Conservation (phyloP, 139 green algal species). For the Ettlia oleoabundans region DNA sequence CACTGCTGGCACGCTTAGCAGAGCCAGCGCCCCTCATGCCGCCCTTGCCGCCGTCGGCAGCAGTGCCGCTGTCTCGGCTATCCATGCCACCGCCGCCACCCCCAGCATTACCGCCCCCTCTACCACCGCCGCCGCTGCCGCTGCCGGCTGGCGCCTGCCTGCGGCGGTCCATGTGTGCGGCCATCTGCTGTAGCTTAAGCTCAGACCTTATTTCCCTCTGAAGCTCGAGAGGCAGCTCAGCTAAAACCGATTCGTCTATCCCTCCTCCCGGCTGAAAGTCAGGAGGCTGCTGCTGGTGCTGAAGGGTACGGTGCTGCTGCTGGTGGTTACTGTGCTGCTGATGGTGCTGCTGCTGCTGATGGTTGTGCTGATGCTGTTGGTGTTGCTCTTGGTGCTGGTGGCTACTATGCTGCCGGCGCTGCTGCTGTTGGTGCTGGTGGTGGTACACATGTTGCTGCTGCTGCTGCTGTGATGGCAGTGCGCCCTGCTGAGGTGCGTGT, state of each 20-base stretch:
- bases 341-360: not conserved
- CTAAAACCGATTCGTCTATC: conserved; percentile 38
- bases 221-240: conserved; percentile 40
- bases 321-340: not conserved
- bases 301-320: not conserved
- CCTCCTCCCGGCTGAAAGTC: not conserved
- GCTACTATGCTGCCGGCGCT: not conserved
- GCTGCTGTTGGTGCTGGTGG: not conserved
- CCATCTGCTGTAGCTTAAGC: conserved; percentile 15
- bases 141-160: not conserved
- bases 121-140: not conserved
- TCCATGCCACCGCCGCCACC: no score
- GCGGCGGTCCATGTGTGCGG: not conserved
- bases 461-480: not conserved
- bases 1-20: not conserved
- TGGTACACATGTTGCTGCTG: not conserved
- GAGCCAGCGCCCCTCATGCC: no score
- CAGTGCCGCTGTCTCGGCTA: no score
- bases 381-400: no score
- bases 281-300: not conserved
- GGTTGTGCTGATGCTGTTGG: not conserved
- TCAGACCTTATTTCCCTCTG: conserved; percentile 36
- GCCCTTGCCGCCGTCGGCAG: no score
- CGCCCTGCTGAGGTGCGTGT: not conserved
- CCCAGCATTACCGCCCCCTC: no score